These are phyloP conservation scores for Macadamia tetraphylla DNA, from an alignment of 164 flowering plant genomes.

Conservation along the genomic window DNA sequence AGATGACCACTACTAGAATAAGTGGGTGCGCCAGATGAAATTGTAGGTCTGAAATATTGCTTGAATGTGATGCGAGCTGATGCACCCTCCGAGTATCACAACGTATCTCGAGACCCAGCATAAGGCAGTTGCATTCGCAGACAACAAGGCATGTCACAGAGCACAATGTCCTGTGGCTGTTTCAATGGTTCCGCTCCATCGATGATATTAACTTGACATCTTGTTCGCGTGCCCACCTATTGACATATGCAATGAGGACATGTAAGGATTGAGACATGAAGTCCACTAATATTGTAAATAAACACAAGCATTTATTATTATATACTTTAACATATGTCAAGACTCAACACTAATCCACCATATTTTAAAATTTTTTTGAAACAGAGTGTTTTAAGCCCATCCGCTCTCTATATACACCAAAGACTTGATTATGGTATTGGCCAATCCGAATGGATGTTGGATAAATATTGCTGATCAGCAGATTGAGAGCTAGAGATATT, in stretches of 20 bases:
- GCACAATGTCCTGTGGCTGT: slow-evolving; percentile 87
- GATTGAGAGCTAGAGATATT: no score
- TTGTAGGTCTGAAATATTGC: slow-evolving; percentile 39
- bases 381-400: no score
- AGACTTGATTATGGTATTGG: no score
- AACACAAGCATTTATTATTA: no score
- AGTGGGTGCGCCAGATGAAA: slow-evolving; percentile 32
- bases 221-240: slow-evolving; percentile 94
- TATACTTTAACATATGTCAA: no score
- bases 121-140: slow-evolving; percentile 80
- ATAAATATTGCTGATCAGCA: no score
- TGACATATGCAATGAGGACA: slow-evolving; percentile 5
- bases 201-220: slow-evolving; percentile 72
- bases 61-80: slow-evolving; percentile 34
- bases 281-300: no score
- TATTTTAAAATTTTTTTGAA: no score
- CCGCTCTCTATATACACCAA: no score
- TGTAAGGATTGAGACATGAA: no score
- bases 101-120: slow-evolving; percentile 88
- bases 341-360: no score
- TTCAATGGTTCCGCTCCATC: slow-evolving; percentile 96
- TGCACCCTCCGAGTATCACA: slow-evolving; percentile 81
- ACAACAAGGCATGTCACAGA: slow-evolving; percentile 82
- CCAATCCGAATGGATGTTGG: no score
- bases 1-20: slow-evolving; percentile 38